These are phyloP conservation scores for Pseudofabraea citricarpa DNA, from an alignment of 2,329 filamentous ascomycete species.

Conservation along the genomic window DNA sequence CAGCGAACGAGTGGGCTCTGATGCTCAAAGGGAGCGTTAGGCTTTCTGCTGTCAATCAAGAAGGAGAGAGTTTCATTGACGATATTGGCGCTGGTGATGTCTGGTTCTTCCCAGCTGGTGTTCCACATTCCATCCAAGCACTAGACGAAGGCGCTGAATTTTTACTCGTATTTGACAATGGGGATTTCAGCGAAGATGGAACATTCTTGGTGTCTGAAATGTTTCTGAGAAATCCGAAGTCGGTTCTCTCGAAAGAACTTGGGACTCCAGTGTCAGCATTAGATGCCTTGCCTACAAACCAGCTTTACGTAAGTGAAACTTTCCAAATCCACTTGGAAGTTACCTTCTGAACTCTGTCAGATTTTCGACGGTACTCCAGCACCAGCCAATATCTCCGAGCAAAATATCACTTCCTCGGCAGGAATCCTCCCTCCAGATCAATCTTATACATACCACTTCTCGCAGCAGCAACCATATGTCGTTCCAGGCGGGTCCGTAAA, in stretches of 20 bases:
- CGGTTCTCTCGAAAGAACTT: constrained; percentile 50
- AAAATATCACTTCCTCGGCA: constrained; percentile 39
- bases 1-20: constrained; percentile 46
- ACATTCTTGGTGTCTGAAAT: constrained; percentile 46
- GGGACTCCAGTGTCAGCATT: constrained; percentile 42
- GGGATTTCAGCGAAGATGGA: constrained; percentile 52
- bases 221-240: constrained; percentile 26
- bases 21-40: constrained; percentile 49
- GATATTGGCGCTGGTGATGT: constrained; percentile 46
- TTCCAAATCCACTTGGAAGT: neutral
- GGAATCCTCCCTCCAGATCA: constrained; percentile 33
- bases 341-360: neutral
- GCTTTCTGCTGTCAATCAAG: constrained; percentile 46
- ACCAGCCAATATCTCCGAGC: constrained; percentile 37
- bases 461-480: constrained; percentile 34
- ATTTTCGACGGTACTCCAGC: constrained; percentile 47
- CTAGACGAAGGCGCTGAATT: constrained; percentile 53
- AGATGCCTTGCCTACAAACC: constrained; percentile 37
- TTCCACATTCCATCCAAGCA: constrained; percentile 49
- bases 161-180: constrained; percentile 55
- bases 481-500: constrained; percentile 55
- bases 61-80: constrained; percentile 42
- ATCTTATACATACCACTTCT: constrained; percentile 47
- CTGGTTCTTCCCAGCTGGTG: constrained; percentile 47
- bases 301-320: constrained; percentile 34